These are phyloP conservation scores for Thraustochytrium sp. DNA, from an alignment of 352 stramenopile species.

Conservation along the genomic window DNA sequence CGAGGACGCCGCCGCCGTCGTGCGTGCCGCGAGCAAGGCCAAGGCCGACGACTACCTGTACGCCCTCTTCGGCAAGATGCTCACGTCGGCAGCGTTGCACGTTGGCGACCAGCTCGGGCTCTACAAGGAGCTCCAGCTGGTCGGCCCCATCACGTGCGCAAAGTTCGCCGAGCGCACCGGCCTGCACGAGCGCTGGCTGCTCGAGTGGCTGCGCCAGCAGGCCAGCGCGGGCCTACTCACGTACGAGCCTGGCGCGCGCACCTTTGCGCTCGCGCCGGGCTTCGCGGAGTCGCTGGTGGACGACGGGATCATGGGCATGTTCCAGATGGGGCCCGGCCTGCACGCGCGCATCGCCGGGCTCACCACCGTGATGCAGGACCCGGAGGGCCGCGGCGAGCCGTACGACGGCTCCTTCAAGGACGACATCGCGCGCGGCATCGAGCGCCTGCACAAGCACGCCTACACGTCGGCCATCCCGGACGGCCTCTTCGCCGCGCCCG, in stretches of 20 bases:
- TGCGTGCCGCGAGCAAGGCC: too few species aligned
- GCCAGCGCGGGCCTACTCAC: neutral
- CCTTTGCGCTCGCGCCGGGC: neutral
- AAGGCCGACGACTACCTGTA: neutral
- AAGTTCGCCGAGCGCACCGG: conserved; percentile 4
- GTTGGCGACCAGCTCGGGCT: conserved; percentile 16
- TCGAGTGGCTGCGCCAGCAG: conserved; percentile 26
- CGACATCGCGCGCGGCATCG: conserved; percentile 26
- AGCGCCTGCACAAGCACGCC: conserved; percentile 9
- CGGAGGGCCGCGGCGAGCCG: neutral
- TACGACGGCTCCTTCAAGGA: conserved; percentile 42
- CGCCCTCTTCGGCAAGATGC: neutral
- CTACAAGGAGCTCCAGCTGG: neutral
- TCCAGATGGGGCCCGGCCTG: conserved; percentile 4
- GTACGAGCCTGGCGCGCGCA: neutral
- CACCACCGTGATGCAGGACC: conserved; percentile 6
- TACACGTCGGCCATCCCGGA: neutral
- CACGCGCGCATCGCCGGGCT: neutral
- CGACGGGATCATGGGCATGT: neutral
- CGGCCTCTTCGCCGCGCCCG: neutral
- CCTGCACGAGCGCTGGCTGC: conserved; percentile 29
- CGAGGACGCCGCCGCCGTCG: neutral
- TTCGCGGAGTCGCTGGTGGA: neutral
- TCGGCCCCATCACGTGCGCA: neutral
- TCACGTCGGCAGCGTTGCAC: conserved; percentile 28